A percentile compares a stretch with the other conserved stretches of the same genome.
Conservation (phyloP, 495 filamentous ascomycete species). For the Poronia punctata region DNA sequence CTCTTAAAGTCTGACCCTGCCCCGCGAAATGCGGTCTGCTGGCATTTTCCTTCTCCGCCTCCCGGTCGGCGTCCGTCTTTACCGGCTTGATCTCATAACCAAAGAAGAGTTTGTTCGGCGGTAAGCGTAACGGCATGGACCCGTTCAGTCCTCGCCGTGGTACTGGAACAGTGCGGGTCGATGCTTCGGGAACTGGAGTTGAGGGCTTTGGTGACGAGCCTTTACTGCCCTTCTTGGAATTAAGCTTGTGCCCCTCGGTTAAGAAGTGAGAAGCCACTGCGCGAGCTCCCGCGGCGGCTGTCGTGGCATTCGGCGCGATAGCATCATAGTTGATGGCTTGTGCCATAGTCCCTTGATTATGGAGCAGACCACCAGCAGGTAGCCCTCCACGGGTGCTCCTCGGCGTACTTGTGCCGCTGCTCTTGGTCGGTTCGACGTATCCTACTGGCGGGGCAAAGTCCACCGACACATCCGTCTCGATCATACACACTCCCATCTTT, state of each 20-base stretch:
- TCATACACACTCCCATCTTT: conserved; percentile 77
- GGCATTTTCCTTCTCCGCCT: conserved; percentile 53
- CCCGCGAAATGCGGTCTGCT: conserved; percentile 75
- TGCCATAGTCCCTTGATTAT: conserved; percentile 87
- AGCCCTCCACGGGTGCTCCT: conserved; percentile 45
- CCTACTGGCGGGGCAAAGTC: conserved; percentile 93
- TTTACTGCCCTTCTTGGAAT: conserved; percentile 72
- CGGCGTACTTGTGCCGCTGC: conserved; percentile 56
- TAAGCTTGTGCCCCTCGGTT: conserved; percentile 67
- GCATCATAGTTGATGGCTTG: conserved; percentile 93
- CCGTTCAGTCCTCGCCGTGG: conserved; percentile 56
- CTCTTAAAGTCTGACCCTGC: conserved; percentile 76
- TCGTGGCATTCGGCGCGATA: conserved; percentile 73
- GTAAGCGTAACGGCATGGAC: conserved; percentile 78
- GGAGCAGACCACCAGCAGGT: conserved; percentile 63
- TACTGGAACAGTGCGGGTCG: conserved; percentile 43
- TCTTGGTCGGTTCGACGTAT: conserved; percentile 72
- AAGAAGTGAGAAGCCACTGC: conserved; percentile 62
- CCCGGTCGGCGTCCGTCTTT: conserved; percentile 70
- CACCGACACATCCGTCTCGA: conserved; percentile 91
- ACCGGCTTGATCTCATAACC: conserved; percentile 88
- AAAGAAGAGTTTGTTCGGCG: conserved; percentile 89
- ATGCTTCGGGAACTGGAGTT: conserved; percentile 67
- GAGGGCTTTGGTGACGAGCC: conserved; percentile 71
- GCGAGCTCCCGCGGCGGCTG: conserved; percentile 40